Evolutionary conservation across 768 basidiomycete species (phyloP).

Genomic region (Phanerodontia chrysosporium): DNA sequence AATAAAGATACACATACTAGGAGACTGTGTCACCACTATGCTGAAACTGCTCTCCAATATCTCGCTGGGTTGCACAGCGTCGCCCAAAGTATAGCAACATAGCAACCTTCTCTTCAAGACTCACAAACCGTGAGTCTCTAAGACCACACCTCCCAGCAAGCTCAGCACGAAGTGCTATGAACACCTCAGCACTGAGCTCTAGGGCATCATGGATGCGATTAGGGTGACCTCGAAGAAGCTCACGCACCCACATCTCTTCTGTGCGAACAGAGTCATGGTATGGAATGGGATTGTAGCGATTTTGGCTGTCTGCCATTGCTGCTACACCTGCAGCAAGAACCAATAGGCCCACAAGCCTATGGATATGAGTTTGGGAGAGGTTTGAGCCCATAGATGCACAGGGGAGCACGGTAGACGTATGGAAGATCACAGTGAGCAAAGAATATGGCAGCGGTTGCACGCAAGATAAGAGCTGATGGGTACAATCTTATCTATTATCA

Average conservation of each 20-base stretch:
- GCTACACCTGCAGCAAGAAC: too few species aligned
- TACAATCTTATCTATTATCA: too few species aligned
- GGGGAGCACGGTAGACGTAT: too few species aligned
- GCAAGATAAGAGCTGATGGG: too few species aligned
- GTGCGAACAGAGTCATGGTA: slow-evolving; percentile 12
- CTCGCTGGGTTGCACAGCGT: slow-evolving; percentile 18
- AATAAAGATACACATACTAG: slow-evolving; percentile 23
- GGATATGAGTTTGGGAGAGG: too few species aligned
- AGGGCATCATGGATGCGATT: slow-evolving; percentile 3
- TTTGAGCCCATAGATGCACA: too few species aligned
- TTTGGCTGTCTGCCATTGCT: not conserved
- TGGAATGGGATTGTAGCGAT: not conserved
- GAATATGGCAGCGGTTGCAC: too few species aligned
- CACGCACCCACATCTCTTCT: slow-evolving; percentile 3
- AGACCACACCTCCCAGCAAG: slow-evolving; percentile 5
- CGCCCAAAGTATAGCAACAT: slow-evolving; percentile 27
- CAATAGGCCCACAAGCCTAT: too few species aligned
- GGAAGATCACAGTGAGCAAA: too few species aligned
- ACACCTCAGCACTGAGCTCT: slow-evolving; percentile 3
- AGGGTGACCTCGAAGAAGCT: slow-evolving; percentile 8
- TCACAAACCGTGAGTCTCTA: not conserved
- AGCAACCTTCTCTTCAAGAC: slow-evolving; percentile 15
- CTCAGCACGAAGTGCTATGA: not conserved
- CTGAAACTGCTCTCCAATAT: slow-evolving; percentile 27
- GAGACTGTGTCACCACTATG: slow-evolving; percentile 17